A percentile compares a stretch with the other conserved stretches of the same genome.
phyloP scores from a whole-genome alignment of 2,329 filamentous ascomycete genomes.

The Emericellopsis cladophorae region DNA sequence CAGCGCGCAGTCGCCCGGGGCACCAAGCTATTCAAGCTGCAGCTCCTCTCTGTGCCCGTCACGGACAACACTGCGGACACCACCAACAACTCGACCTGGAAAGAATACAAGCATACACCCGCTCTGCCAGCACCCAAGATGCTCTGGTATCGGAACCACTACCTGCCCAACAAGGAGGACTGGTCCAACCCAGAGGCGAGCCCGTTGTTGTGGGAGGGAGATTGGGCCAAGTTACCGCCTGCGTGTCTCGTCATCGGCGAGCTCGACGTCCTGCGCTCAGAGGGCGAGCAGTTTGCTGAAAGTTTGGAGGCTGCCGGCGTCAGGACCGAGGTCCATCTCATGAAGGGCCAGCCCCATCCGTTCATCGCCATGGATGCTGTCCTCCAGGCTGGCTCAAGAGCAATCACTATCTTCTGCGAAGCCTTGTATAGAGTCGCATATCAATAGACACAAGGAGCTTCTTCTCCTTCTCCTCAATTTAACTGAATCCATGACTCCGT shows the following conservation, averaged over 20 bases:
- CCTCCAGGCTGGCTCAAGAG: conserved; percentile 34
- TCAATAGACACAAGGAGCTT: neutral
- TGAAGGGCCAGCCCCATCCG: conserved; percentile 24
- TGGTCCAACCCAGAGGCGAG: conserved; percentile 39
- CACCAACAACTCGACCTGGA: conserved; percentile 28
- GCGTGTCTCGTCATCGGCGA: conserved; percentile 39
- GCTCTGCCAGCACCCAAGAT: conserved; percentile 43
- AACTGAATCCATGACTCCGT: no score
- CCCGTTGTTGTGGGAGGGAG: conserved; percentile 34
- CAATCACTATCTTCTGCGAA: conserved; percentile 30
- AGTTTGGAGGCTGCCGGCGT: conserved; percentile 33
- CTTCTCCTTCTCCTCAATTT: no score
- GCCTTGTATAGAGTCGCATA: conserved; percentile 4
- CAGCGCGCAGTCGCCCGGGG: conserved; percentile 29
- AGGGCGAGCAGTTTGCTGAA: conserved; percentile 37
- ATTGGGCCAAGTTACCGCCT: conserved; percentile 35
- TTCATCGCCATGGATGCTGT: conserved; percentile 46
- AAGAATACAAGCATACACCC: conserved; percentile 34
- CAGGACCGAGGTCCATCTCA: conserved; percentile 22
- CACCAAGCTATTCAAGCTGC: conserved; percentile 18
- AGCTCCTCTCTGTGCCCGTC: conserved; percentile 44
- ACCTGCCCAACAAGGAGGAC: conserved; percentile 32
- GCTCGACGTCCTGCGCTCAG: conserved; percentile 40
- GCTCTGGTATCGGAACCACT: conserved; percentile 47
- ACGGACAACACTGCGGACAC: conserved; percentile 40